Evolutionary conservation across 176 grass and related monocot genomes (phyloP).

Genomic region (Paspalum notatum): DNA sequence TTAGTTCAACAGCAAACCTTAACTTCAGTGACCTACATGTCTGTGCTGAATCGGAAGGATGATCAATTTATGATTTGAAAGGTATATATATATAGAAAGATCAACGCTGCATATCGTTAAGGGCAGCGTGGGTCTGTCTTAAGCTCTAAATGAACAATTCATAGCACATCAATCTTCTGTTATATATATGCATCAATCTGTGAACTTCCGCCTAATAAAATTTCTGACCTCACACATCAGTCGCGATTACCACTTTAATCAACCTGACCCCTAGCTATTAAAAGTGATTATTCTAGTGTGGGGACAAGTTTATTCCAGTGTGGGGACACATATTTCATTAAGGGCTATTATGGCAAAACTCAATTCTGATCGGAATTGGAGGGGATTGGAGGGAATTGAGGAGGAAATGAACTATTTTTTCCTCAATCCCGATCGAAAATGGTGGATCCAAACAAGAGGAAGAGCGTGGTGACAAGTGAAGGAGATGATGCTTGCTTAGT

Average conservation of each 20-base stretch:
- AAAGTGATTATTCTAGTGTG: not conserved
- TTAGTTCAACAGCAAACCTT: not conserved
- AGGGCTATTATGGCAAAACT: no score
- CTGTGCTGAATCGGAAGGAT: constrained; percentile 1
- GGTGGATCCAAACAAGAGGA: no score
- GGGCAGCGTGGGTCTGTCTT: constrained; percentile 23
- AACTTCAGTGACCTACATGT: not conserved
- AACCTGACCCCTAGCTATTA: not conserved
- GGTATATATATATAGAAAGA: constrained; percentile 13
- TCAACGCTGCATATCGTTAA: constrained; percentile 6
- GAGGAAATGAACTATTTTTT: no score
- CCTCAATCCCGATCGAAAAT: no score
- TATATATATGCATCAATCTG: constrained; percentile 24
- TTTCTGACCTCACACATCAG: constrained; percentile 10
- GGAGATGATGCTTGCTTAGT: not conserved
- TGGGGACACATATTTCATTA: no score
- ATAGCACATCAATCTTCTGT: constrained; percentile 10
- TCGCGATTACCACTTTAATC: not conserved
- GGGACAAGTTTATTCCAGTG: no score
- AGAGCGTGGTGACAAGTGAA: not conserved
- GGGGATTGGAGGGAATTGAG: no score
- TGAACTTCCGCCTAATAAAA: constrained; percentile 23
- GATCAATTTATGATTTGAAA: constrained; percentile 38
- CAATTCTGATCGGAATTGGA: no score
- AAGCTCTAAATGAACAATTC: constrained; percentile 17